phyloP scores from a whole-genome alignment of 2,329 filamentous ascomycete species.

The Trichoderma sp. region DNA sequence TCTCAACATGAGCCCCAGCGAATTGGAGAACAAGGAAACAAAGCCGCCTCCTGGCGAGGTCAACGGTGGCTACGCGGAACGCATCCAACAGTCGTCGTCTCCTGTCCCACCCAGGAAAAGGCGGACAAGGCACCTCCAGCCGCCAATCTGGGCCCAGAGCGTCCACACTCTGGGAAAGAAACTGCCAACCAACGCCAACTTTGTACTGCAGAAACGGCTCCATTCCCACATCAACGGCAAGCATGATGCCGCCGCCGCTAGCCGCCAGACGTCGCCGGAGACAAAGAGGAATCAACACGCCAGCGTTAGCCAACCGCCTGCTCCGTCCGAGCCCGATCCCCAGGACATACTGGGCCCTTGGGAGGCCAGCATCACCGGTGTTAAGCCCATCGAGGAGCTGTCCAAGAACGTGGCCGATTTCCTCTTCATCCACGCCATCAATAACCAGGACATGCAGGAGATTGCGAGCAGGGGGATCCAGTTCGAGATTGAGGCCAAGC shows the following conservation, averaged over 20 bases:
- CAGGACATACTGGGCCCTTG: slow-evolving; percentile 55
- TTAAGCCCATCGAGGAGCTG: slow-evolving; percentile 72
- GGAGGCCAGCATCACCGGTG: slow-evolving; percentile 69
- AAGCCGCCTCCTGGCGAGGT: slow-evolving; percentile 54
- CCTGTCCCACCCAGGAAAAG: slow-evolving; percentile 45
- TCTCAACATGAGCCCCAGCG: slow-evolving; percentile 50
- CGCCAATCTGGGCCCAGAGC: slow-evolving; percentile 55
- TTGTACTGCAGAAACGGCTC: slow-evolving; percentile 47
- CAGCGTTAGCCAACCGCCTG: slow-evolving; percentile 33
- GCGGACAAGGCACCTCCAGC: slow-evolving; percentile 42
- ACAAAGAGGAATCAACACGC: slow-evolving; percentile 41
- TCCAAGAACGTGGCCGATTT: slow-evolving; percentile 80
- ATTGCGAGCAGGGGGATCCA: slow-evolving; percentile 67
- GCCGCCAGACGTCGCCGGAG: slow-evolving; percentile 53
- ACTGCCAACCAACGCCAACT: slow-evolving; percentile 49
- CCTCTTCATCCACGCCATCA: slow-evolving; percentile 71
- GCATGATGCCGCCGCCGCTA: slow-evolving; percentile 39
- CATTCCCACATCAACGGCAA: slow-evolving; percentile 46
- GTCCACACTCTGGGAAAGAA: slow-evolving; percentile 42
- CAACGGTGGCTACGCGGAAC: slow-evolving; percentile 45
- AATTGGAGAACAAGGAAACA: slow-evolving; percentile 53
- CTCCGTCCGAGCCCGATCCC: slow-evolving; percentile 36
- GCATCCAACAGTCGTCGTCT: slow-evolving; percentile 38
- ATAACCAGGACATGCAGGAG: slow-evolving; percentile 65
- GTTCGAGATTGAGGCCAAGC: slow-evolving; percentile 92